These are phyloP conservation scores for Emergomyces pasteurianus DNA, from an alignment of 2,329 filamentous ascomycete genomes.

Conservation along the genomic window DNA sequence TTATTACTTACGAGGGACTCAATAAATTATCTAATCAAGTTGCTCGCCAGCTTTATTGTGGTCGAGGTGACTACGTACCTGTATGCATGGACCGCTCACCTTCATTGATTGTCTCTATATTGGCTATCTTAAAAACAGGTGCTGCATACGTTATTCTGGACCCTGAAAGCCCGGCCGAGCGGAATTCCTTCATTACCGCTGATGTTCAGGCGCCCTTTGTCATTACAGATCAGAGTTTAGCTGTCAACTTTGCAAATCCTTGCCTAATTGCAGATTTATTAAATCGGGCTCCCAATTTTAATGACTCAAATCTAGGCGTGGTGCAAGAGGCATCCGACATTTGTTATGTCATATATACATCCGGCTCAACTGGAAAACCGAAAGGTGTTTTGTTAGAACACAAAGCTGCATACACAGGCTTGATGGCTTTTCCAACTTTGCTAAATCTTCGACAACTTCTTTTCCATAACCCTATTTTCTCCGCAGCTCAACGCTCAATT, in stretches of 20 bases:
- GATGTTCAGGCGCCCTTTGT: constrained; percentile 8
- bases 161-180: neutral
- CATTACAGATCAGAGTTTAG: constrained; percentile 8
- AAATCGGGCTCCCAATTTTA: neutral
- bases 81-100: constrained; percentile 4
- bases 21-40: constrained; percentile 1
- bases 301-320: neutral
- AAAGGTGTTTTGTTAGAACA: constrained; percentile 87
- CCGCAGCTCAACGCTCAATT: constrained; percentile 10
- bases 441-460: constrained; percentile 17
- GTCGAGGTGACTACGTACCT: neutral
- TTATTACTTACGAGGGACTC: neutral
- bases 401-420: constrained; percentile 28
- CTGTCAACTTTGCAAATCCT: constrained; percentile 5
- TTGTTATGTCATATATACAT: constrained; percentile 66
- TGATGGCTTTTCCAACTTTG: constrained; percentile 21
- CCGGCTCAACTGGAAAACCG: constrained; percentile 87
- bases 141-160: constrained; percentile 6
- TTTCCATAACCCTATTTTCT: constrained; percentile 14
- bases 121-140: constrained; percentile 5
- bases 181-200: constrained; percentile 2
- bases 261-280: constrained; percentile 9
- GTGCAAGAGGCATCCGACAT: neutral
- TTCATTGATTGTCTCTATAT: neutral
- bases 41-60: neutral